phyloP scores from a whole-genome alignment of 306 rosid species.

The Pueraria montana region DNA sequence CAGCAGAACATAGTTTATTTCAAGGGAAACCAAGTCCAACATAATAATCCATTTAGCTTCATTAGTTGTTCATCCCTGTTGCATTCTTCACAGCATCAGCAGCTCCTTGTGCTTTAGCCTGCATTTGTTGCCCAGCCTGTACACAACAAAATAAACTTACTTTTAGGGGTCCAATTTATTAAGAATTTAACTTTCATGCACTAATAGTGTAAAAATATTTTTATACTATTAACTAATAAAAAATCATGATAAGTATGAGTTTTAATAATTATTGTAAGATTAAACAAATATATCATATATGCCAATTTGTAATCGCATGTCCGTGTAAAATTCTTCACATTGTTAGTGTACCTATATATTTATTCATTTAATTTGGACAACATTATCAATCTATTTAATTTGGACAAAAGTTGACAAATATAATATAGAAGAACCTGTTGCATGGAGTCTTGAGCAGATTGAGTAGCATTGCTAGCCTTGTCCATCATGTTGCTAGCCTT shows the following conservation, averaged over 20 bases:
- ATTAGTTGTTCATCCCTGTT: conserved; percentile 59
- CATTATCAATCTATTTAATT: neutral
- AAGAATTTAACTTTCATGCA: neutral
- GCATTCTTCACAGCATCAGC: conserved; percentile 65
- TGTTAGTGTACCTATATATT: too few relatives aligned
- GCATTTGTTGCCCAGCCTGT: neutral
- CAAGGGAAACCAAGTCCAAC: neutral
- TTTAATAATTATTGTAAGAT: too few relatives aligned
- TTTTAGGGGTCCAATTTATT: neutral
- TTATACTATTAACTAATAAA: too few relatives aligned
- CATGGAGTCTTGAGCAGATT: conserved; percentile 60
- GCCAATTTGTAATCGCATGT: too few relatives aligned
- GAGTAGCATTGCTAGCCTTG: conserved; percentile 56
- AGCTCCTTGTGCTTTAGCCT: neutral
- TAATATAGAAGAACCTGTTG: conserved; percentile 45
- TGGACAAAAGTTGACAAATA: neutral
- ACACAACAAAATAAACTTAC: neutral
- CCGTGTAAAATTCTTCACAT: too few relatives aligned
- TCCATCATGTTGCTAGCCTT: conserved; percentile 65
- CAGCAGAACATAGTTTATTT: neutral
- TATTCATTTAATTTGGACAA: neutral
- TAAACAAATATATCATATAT: too few relatives aligned
- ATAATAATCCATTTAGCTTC: conserved; percentile 10
- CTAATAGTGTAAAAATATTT: too few relatives aligned
- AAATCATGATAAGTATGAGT: too few relatives aligned